phyloP scores from a whole-genome alignment of 257 asterid species.

The Scutellaria barbata region DNA sequence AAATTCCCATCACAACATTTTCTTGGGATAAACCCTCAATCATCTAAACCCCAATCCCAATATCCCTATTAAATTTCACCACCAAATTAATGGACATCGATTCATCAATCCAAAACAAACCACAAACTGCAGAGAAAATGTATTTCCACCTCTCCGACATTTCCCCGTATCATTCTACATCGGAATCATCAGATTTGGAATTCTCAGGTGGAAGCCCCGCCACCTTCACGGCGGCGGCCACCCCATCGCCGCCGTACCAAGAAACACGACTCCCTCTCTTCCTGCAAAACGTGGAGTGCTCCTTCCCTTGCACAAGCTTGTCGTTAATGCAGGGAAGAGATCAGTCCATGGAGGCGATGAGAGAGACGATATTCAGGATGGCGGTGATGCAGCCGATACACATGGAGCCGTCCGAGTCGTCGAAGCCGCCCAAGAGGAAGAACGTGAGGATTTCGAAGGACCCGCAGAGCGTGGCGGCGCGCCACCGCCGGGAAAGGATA shows the following conservation, averaged over 20 bases:
- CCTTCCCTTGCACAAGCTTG: neutral
- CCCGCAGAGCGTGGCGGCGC: conserved; percentile 96
- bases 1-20: conserved; percentile 21
- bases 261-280: neutral
- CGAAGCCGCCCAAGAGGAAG: conserved; percentile 84
- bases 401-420: conserved; percentile 76
- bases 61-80: too few relatives aligned
- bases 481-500: conserved; percentile 90
- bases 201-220: conserved; percentile 36
- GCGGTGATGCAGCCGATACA: conserved; percentile 97
- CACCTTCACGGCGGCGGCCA: conserved; percentile 13
- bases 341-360: conserved; percentile 78
- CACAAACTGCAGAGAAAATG: conserved; percentile 5
- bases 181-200: conserved; percentile 33
- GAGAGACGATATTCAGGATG: conserved; percentile 85
- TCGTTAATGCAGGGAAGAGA: conserved; percentile 35
- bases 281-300: neutral
- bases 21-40: conserved; percentile 5
- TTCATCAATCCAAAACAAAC: conserved; percentile 33
- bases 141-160: neutral
- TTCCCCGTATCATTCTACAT: neutral
- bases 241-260: conserved; percentile 5
- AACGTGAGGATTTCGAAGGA: conserved; percentile 91
- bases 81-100: conserved; percentile 17
- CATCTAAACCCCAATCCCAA: conserved; percentile 12